Evolutionary conservation across 148 eudicot species (phyloP), one percentile per base, ranked within the genome.

Genomic region (Amaranthus hypochondriacus): DNA sequence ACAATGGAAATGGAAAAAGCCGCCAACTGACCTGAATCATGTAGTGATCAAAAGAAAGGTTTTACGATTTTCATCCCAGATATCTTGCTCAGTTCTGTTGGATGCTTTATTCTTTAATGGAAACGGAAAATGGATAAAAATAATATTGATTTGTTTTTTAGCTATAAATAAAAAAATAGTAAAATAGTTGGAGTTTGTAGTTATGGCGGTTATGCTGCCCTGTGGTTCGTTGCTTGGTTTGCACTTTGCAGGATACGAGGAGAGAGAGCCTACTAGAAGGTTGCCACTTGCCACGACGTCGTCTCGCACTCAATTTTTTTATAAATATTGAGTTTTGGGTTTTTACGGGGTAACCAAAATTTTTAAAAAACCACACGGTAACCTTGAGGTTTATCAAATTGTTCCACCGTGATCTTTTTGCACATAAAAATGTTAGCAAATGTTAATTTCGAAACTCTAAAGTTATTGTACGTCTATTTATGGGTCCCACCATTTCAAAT

Each of bases 221-320:
- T 48, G 48, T 56, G 65, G 66, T 75, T 74, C 62, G 77, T 74
- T 74, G 18, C 54, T 66, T 15, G 14, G 70, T 18, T 67, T 48
- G 69, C 55, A 66, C 9, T 66, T 66, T 48, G 54, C 9, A n/a
- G 7, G 48, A 63, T 5, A 43, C 18, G 55, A 67, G 69, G 21
- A 51, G 10, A 18, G 8, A 50, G 70, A 18, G 13, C 39, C 52
- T 9, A 52, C 14, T 28, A 18, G 62, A 48, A 12, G 21, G 3
- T 12, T 39, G 13, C 58, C 42, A 74, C 2, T 12, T 39, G 13
- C 58, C 42, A 74, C 77, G 70, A 55, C 61, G 62, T 46, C 63
- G 62, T 28, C 39, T 28, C 39, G 39, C 39, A 28, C 39, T 28
- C 39, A 28, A 28, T 28, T 28, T 28, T 28, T 28, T 28, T 28